Percentiles rank a stretch among this genome's conserved stretches.
phyloP scores from a whole-genome alignment of 1,139 yeast species.

The Yamadazyma diospyri region DNA sequence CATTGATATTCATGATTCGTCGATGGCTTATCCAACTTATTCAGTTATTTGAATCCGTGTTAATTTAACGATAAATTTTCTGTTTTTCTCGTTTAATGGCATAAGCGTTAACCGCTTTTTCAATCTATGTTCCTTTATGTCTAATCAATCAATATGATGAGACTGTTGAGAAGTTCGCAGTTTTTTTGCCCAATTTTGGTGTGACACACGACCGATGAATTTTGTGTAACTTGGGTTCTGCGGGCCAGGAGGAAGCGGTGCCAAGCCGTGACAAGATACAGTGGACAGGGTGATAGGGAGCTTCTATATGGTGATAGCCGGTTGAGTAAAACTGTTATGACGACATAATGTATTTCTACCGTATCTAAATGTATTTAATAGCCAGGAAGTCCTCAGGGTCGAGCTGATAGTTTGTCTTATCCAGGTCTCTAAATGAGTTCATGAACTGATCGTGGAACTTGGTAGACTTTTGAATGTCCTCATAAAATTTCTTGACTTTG shows the following conservation, averaged over 20 bases:
- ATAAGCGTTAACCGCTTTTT: no score
- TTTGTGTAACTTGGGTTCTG: conserved; percentile 3
- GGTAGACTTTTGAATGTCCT: conserved; percentile 5
- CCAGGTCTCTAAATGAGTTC: conserved; percentile 10
- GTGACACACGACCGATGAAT: conserved; percentile 1
- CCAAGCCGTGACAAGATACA: no score
- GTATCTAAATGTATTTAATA: not conserved
- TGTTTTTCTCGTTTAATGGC: no score
- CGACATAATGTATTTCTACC: not conserved
- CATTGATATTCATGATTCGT: conserved; percentile 25
- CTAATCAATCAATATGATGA: no score
- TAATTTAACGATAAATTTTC: no score
- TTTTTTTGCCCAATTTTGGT: not conserved
- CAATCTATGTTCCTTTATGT: no score
- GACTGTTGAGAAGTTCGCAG: conserved; percentile 2
- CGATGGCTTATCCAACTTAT: conserved; percentile 1
- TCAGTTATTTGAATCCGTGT: no score
- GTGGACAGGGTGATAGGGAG: not conserved
- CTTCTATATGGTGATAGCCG: not conserved
- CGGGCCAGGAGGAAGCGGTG: no score
- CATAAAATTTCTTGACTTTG: conserved; percentile 4
- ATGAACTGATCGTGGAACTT: conserved; percentile 11
- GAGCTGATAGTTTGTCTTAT: conserved; percentile 6
- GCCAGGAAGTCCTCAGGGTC: conserved; percentile 9
- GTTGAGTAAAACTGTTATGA: not conserved